These are phyloP conservation scores for Cruciata laevipes DNA, from an alignment of 257 asterid species.

Conservation along the genomic window DNA sequence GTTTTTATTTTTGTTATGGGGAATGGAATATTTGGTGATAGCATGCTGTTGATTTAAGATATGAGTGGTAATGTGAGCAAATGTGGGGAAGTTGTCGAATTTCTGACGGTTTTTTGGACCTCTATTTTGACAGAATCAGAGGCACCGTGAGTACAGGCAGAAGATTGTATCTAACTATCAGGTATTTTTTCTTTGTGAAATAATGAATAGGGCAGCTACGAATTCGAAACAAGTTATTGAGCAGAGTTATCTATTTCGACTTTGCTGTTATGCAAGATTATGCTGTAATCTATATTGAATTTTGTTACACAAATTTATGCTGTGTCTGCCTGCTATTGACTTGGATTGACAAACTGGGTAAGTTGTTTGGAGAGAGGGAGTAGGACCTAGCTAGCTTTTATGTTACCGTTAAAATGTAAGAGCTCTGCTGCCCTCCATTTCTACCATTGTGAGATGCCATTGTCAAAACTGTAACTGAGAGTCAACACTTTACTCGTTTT, in stretches of 20 bases:
- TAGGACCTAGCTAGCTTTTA: background rate
- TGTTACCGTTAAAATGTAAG: background rate
- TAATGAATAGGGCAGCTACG: background rate
- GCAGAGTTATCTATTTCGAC: background rate
- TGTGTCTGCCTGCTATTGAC: background rate
- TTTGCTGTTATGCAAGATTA: too few species aligned
- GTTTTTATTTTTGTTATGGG: background rate
- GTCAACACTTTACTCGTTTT: background rate
- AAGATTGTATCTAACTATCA: conserved; percentile 2
- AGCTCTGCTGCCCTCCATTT: background rate
- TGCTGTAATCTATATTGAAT: background rate
- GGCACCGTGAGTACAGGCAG: conserved; percentile 8
- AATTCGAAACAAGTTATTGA: background rate
- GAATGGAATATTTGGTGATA: background rate
- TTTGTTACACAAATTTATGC: background rate
- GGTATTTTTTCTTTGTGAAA: background rate
- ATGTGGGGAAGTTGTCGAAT: background rate
- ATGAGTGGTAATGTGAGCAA: background rate
- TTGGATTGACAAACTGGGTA: background rate
- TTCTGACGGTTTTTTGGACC: background rate
- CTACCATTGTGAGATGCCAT: background rate
- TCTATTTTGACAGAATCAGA: background rate
- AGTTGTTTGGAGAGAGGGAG: background rate
- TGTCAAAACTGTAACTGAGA: background rate
- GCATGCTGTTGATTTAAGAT: background rate